A percentile compares a stretch with the other conserved stretches of the same genome.
These are phyloP conservation scores for Cyberlindnera maritima DNA, from an alignment of 805 yeast species.

Conservation along the genomic window DNA sequence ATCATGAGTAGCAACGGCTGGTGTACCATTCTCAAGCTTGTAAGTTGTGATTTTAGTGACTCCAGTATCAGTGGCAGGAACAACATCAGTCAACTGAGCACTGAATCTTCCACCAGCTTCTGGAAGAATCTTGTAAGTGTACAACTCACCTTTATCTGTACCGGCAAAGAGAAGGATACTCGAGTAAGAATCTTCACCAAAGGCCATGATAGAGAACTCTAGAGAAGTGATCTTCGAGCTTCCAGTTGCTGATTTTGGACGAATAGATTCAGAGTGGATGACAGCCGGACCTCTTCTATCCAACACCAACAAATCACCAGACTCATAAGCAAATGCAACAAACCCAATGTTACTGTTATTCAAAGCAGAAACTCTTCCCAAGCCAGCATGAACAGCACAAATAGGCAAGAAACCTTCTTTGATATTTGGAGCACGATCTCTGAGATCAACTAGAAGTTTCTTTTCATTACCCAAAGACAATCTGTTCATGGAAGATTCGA, in stretches of 20 bases:
- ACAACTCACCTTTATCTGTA: conserved; percentile 68
- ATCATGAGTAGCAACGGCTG: conserved; percentile 61
- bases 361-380: conserved; percentile 56
- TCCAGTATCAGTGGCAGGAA: conserved; percentile 45
- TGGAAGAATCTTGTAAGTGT: conserved; percentile 65
- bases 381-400: conserved; percentile 41
- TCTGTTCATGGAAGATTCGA: conserved; percentile 30
- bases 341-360: conserved; percentile 78
- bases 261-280: conserved; percentile 42
- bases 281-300: conserved; percentile 81
- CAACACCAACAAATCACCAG: conserved; percentile 71
- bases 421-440: conserved; percentile 50
- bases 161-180: conserved; percentile 77
- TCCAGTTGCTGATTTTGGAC: conserved; percentile 23
- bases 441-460: conserved; percentile 43
- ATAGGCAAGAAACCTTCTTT: conserved; percentile 64
- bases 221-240: conserved; percentile 48
- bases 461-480: conserved; percentile 29
- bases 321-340: conserved; percentile 72
- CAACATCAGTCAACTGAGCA: conserved; percentile 47
- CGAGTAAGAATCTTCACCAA: conserved; percentile 65
- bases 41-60: conserved; percentile 58
- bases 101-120: conserved; percentile 57
- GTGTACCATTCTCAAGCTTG: conserved; percentile 55
- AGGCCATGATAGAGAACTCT: conserved; percentile 71